These are phyloP conservation scores for Triangularia verruculosa DNA, from an alignment of 2,329 filamentous ascomycete species.

Conservation along the genomic window DNA sequence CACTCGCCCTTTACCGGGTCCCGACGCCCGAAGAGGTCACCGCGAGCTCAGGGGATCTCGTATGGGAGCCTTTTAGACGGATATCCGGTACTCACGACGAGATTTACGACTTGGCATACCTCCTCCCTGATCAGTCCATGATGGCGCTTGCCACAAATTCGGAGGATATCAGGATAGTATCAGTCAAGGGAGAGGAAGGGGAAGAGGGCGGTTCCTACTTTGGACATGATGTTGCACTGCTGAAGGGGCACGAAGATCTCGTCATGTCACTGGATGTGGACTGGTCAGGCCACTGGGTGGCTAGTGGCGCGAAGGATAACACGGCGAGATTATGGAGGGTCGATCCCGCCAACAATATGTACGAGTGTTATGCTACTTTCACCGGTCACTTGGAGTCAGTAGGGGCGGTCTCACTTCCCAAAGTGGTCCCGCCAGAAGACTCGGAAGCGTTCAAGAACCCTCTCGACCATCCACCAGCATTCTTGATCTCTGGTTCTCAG, in stretches of 20 bases:
- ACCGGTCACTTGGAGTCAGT: conserved; percentile 93
- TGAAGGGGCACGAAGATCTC: conserved; percentile 92
- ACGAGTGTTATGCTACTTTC: conserved; percentile 52
- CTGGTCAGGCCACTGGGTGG: conserved; percentile 96
- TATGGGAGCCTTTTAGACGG: conserved; percentile 60
- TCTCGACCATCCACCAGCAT: conserved; percentile 74
- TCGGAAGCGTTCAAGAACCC: conserved; percentile 72
- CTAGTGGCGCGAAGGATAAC: conserved; percentile 95
- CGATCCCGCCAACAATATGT: conserved; percentile 71
- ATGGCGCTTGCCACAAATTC: conserved; percentile 92
- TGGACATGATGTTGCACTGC: conserved; percentile 79
- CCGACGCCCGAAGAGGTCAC: conserved; percentile 40
- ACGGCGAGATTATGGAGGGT: conserved; percentile 87
- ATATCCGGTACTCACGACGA: conserved; percentile 98
- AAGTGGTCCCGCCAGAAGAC: conserved; percentile 61
- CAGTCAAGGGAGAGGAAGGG: conserved; percentile 48
- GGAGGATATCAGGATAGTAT: conserved; percentile 86
- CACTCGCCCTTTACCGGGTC: conserved; percentile 67
- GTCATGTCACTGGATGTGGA: conserved; percentile 92
- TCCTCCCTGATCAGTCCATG: conserved; percentile 75
- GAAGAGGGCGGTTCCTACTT: conserved; percentile 59
- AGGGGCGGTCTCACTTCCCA: conserved; percentile 82
- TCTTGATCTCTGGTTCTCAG: conserved; percentile 87
- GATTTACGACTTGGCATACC: conserved; percentile 88
- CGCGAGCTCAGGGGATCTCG: conserved; percentile 4